Evolutionary conservation across 345 rosid species (phyloP).

Genomic region (Acer saccharum): DNA sequence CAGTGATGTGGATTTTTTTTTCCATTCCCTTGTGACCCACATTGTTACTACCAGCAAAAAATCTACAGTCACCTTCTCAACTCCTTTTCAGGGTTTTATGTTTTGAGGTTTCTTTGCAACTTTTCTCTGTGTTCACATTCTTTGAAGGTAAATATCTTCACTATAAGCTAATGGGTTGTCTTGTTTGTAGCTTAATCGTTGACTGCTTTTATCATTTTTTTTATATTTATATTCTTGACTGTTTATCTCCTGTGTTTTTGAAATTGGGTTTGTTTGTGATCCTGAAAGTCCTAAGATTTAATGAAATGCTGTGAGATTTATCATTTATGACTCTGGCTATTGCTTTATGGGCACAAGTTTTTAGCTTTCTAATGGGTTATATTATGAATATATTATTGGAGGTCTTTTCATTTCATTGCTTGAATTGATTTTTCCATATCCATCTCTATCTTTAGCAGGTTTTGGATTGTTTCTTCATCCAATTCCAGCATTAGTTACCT

Average conservation of each 20-base stretch:
- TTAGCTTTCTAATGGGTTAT: neutral
- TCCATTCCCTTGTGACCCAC: constrained; percentile 22
- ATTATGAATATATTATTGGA: constrained; percentile 1
- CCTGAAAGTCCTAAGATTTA: constrained; percentile 6
- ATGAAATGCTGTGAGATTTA: constrained; percentile 9
- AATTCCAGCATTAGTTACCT: constrained; percentile 11
- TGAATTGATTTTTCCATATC: constrained; percentile 12
- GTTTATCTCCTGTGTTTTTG: constrained; percentile 15
- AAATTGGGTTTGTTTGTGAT: neutral
- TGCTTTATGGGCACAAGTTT: neutral
- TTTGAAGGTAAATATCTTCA: constrained; percentile 35
- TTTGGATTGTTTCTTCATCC: constrained; percentile 11
- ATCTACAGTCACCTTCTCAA: constrained; percentile 23
- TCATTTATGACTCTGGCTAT: constrained; percentile 9
- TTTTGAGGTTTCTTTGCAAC: constrained; percentile 27
- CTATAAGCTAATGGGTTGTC: constrained; percentile 18
- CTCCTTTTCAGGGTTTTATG: constrained; percentile 18
- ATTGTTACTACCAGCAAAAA: constrained; percentile 25
- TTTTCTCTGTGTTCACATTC: constrained; percentile 30
- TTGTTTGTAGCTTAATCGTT: constrained; percentile 8
- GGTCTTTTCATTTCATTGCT: neutral
- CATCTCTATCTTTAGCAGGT: constrained; percentile 12
- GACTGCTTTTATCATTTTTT: constrained; percentile 1
- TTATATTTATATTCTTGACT: neutral
- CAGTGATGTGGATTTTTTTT: constrained; percentile 16